A percentile compares a stretch with the other conserved stretches of the same genome.
Conservation (phyloP, 768 basidiomycete species). For the Rhizopogon vinicolor region DNA sequence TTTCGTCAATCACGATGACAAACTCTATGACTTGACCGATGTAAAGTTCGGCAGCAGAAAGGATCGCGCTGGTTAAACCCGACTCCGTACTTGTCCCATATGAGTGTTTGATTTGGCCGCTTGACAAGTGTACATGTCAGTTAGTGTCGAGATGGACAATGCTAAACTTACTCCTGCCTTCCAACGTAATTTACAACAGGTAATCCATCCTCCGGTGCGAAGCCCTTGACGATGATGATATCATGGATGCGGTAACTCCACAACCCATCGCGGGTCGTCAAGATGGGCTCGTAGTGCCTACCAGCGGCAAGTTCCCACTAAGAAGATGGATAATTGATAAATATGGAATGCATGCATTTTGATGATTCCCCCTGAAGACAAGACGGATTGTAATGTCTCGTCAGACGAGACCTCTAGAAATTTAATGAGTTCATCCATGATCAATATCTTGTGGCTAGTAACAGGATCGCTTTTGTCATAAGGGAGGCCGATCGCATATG, state of each 20-base stretch:
- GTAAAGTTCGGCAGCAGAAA: background rate
- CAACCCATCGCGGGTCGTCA: conserved; percentile 5
- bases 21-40: background rate
- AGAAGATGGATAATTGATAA: background rate
- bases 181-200: conserved; percentile 3
- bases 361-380: background rate
- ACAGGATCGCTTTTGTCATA: conserved; percentile 4
- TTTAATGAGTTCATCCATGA: conserved; percentile 6
- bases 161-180: conserved; percentile 1
- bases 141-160: background rate
- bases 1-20: conserved; percentile 1
- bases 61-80: conserved; percentile 7
- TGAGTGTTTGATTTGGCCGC: background rate
- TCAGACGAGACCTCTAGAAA: conserved; percentile 1
- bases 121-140: background rate
- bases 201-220: conserved; percentile 4
- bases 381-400: background rate
- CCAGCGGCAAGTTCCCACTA: conserved; percentile 4
- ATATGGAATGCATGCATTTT: background rate
- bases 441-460: conserved; percentile 1
- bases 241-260: conserved; percentile 8
- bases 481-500: background rate
- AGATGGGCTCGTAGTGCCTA: conserved; percentile 3
- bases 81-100: conserved; percentile 8
- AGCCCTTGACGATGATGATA: conserved; percentile 4